Evolutionary conservation across 1,284 basidiomycete genomes (phyloP).

Genomic region (Ceratobasidium papillatum): DNA sequence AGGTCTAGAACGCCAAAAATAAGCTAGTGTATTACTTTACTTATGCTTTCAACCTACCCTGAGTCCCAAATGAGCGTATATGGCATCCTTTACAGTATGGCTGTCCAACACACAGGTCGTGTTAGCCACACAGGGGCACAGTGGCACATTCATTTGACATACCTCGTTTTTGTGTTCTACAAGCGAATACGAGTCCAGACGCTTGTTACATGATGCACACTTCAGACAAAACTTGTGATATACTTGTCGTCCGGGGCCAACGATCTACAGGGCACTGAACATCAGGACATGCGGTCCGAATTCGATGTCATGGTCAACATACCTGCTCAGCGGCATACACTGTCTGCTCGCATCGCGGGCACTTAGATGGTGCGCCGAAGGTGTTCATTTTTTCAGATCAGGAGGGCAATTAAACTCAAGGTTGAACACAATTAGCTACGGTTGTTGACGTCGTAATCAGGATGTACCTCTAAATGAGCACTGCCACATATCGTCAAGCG

Average conservation of each 20-base stretch:
- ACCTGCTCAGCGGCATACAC: conserved; percentile 87
- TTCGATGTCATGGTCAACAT: conserved; percentile 67
- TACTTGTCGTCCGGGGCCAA: conserved; percentile 56
- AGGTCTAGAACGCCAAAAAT: conserved; percentile 59
- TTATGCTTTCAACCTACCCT: conserved; percentile 41
- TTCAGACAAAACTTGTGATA: conserved; percentile 84
- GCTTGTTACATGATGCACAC: conserved; percentile 73
- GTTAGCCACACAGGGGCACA: conserved; percentile 34
- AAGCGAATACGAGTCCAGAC: conserved; percentile 74
- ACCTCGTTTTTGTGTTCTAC: conserved; percentile 80
- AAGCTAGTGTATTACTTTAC: too few species aligned
- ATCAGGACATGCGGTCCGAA: conserved; percentile 7
- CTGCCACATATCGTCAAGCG: conserved; percentile 29
- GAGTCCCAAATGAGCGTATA: conserved; percentile 71
- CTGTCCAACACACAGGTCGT: conserved; percentile 50
- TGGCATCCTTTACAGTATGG: conserved; percentile 81
- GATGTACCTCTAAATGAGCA: conserved; percentile 20
- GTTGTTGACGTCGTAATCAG: conserved; percentile 19
- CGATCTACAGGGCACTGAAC: conserved; percentile 36
- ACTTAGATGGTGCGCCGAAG: conserved; percentile 69
- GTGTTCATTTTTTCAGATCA: conserved; percentile 47
- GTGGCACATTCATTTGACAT: conserved; percentile 47
- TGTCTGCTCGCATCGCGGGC: conserved; percentile 69
- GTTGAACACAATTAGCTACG: conserved; percentile 1
- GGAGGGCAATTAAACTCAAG: background rate